Conservation (phyloP, 441 rosid genomes). For the Pelargonium australe region DNA sequence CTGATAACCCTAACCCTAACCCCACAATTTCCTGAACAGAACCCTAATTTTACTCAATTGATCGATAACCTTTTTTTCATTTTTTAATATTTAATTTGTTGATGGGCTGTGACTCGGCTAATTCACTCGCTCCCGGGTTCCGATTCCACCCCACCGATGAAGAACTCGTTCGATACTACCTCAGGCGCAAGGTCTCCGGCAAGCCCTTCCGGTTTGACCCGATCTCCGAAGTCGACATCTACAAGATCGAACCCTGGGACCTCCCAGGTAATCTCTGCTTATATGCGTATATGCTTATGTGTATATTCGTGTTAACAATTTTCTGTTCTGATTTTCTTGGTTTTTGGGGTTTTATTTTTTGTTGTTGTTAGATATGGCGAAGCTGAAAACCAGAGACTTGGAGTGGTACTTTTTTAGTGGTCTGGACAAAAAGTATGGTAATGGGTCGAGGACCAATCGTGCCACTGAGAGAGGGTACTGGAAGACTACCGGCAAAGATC, state of each 20-base stretch:
- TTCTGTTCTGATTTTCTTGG: not conserved
- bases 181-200: slow-evolving; percentile 67
- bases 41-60: not conserved
- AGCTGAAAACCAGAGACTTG: slow-evolving; percentile 78
- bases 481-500: slow-evolving; percentile 95
- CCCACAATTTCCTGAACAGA: not conserved
- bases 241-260: slow-evolving; percentile 96
- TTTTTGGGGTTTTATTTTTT: slow-evolving; percentile 10
- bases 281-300: not conserved
- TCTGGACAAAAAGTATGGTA: slow-evolving; percentile 74
- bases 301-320: too few relatives aligned
- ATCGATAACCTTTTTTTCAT: not conserved
- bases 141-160: slow-evolving; percentile 95
- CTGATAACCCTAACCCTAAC: not conserved
- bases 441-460: slow-evolving; percentile 82
- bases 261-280: slow-evolving; percentile 53
- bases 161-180: slow-evolving; percentile 81
- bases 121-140: slow-evolving; percentile 86
- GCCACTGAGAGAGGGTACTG: slow-evolving; percentile 95
- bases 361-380: slow-evolving; percentile 48
- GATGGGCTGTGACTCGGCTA: slow-evolving; percentile 52
- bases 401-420: slow-evolving; percentile 93
- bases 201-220: slow-evolving; percentile 66
- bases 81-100: not conserved
- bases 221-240: slow-evolving; percentile 70